A percentile compares a stretch with the other conserved stretches of the same genome.
Evolutionary conservation across 768 basidiomycete genomes (phyloP).

Genomic region (Leccinum incarnatum): DNA sequence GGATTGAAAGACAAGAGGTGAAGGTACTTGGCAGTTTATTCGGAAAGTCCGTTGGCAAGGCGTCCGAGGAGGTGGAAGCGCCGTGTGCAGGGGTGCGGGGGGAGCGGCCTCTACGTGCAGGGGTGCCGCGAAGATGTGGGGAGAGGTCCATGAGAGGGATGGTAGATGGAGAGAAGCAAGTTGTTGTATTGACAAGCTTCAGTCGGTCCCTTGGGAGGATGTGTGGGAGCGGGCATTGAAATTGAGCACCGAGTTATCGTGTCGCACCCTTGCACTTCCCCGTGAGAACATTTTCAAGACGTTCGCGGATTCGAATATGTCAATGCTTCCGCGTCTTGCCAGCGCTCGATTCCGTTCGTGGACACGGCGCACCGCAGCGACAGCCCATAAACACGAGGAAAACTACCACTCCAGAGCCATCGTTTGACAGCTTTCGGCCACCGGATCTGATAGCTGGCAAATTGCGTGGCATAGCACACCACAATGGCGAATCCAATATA

Average conservation of each 20-base stretch:
- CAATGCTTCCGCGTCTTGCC: slow-evolving; percentile 35
- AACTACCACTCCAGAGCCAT: too few species aligned
- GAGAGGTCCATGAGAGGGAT: slow-evolving; percentile 33
- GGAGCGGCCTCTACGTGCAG: slow-evolving; percentile 63
- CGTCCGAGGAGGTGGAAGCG: slow-evolving; percentile 39
- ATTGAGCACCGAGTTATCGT: slow-evolving; percentile 40
- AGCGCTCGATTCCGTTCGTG: slow-evolving; percentile 26
- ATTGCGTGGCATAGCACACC: not conserved
- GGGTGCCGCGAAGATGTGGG: slow-evolving; percentile 54
- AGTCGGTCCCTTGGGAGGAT: slow-evolving; percentile 29
- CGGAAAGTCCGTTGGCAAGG: slow-evolving; percentile 50
- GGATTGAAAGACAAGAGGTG: slow-evolving; percentile 71
- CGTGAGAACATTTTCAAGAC: slow-evolving; percentile 27
- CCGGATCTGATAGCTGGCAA: not conserved
- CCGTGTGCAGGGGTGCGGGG: slow-evolving; percentile 51
- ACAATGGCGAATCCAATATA: not conserved
- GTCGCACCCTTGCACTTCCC: slow-evolving; percentile 31
- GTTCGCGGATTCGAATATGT: slow-evolving; percentile 33
- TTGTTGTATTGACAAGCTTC: not conserved
- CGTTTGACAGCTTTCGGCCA: too few species aligned
- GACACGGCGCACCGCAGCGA: not conserved
- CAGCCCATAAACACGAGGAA: slow-evolving; percentile 18
- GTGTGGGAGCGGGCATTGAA: slow-evolving; percentile 41
- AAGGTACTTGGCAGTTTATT: slow-evolving; percentile 47
- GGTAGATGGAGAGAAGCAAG: slow-evolving; percentile 26